Evolutionary conservation across 306 rosid species (phyloP), one percentile per base, ranked within the genome.

Genomic region (Adenanthera pavonina): DNA sequence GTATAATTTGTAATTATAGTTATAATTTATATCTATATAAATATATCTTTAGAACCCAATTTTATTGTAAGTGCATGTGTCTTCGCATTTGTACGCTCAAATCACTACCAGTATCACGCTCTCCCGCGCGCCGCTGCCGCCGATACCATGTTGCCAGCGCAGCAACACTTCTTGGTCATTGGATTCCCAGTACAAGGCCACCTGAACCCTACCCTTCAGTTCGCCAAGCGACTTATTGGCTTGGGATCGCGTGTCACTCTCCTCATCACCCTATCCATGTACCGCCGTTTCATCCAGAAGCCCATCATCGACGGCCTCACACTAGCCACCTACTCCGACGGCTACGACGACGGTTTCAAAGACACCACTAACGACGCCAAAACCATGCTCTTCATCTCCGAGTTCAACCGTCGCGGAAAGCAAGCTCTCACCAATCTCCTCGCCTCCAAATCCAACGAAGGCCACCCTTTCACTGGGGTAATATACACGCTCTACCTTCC

Each of bases 181-280:
- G n/a, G 78, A 8, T 77, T 65, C 15, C 75, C 80, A 3, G 33
- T 51, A 0, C 87, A 78, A 59, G 82, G 89, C 68, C 83, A 74
- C n/a, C 35, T 86, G 70, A 86, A 84, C 69, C 87, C 85, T 6
- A 36, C 68, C 35, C 75, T 86, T 47, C 79, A 83, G 17, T 36
- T 83, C 33, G 71, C 85, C 79, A 81, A 72, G 54, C 51, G 65
- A 16, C 81, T 86, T 25, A 17, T 66, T 11, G 53, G 30, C 33
- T 35, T 34, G 44, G 79, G 83, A 10, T 46, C 46, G 0, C 54
- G 47, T 5, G 89, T 84, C 11, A 84, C 87, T 4, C 56, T 76
- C 0, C 68, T 71, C 44, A 81, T 66, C 36, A 40, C 76, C 41
- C 4, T 64, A 67, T 53, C 51, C n/a, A 76, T 60, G 61, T 36